Conservation (phyloP, 768 basidiomycete species). For the Gymnopilus junonius region DNA sequence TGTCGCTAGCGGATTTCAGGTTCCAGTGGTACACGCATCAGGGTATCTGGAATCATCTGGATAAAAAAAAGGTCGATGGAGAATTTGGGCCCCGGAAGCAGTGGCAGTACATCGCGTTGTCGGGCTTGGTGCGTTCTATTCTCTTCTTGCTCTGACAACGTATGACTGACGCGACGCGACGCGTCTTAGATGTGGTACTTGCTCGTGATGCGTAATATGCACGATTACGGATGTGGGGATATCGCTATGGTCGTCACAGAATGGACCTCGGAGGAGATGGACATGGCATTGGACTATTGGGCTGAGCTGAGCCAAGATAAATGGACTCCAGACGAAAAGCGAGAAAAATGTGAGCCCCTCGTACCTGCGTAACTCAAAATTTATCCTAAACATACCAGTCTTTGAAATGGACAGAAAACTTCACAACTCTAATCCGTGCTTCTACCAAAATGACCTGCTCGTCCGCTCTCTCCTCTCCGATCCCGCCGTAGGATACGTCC, state of each 20-base stretch:
- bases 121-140: slow-evolving; percentile 11
- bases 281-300: slow-evolving; percentile 29
- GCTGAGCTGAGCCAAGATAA: slow-evolving; percentile 23
- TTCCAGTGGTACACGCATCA: slow-evolving; percentile 27
- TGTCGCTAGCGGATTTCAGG: slow-evolving; percentile 26
- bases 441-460: slow-evolving; percentile 23
- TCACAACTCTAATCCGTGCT: slow-evolving; percentile 15
- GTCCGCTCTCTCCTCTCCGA: slow-evolving; percentile 25
- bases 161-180: neutral
- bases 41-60: slow-evolving; percentile 16
- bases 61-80: slow-evolving; percentile 7
- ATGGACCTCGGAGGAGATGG: slow-evolving; percentile 25
- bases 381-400: neutral
- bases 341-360: slow-evolving; percentile 16
- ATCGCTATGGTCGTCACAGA: slow-evolving; percentile 25
- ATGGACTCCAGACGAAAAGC: slow-evolving; percentile 20
- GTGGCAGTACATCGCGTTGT: neutral
- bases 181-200: slow-evolving; percentile 23
- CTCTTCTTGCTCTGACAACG: neutral
- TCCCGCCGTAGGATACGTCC: slow-evolving; percentile 21
- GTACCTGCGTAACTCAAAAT: neutral
- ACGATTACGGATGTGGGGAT: slow-evolving; percentile 30
- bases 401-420: slow-evolving; percentile 6
- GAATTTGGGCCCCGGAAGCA: neutral
- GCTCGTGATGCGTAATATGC: slow-evolving; percentile 31